Conservation (phyloP, 2,329 filamentous ascomycete species). For the Furcasterigmium sp. region DNA sequence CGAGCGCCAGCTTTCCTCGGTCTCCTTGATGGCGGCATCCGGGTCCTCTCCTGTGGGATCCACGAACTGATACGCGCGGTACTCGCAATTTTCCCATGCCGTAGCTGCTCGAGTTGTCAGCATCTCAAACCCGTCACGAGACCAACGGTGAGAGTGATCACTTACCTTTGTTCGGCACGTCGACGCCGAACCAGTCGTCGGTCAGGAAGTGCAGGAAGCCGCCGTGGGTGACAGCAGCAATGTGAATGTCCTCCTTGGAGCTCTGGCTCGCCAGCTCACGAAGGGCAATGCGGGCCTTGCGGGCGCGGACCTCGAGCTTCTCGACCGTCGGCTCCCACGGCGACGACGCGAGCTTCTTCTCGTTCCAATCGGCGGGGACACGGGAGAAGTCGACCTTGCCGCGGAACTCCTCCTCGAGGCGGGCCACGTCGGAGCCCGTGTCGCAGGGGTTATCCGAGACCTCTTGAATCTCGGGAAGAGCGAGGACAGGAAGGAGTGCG, state of each 20-base stretch:
- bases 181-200: conserved; percentile 67
- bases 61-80: conserved; percentile 60
- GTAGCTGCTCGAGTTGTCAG: conserved; percentile 45
- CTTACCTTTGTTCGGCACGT: conserved; percentile 31
- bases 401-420: conserved; percentile 57
- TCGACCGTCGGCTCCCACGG: conserved; percentile 40
- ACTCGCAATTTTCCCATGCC: conserved; percentile 71
- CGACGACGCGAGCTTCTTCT: conserved; percentile 44
- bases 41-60: conserved; percentile 44
- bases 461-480: conserved; percentile 75
- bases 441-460: conserved; percentile 72
- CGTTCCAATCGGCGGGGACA: conserved; percentile 65
- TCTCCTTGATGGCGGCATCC: conserved; percentile 43
- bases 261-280: conserved; percentile 39
- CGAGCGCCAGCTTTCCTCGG: conserved; percentile 38
- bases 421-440: conserved; percentile 54
- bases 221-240: conserved; percentile 77
- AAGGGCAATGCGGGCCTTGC: conserved; percentile 55
- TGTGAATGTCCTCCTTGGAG: conserved; percentile 42
- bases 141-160: too few relatives aligned
- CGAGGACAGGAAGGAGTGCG: conserved; percentile 43
- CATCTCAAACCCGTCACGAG: not conserved
- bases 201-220: conserved; percentile 82
- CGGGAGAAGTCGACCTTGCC: conserved; percentile 56
- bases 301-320: conserved; percentile 56